Evolutionary conservation across 1,139 yeast genomes (phyloP), one percentile per base, ranked within the genome.

Genomic region (Lodderomyces metapsilosis): DNA sequence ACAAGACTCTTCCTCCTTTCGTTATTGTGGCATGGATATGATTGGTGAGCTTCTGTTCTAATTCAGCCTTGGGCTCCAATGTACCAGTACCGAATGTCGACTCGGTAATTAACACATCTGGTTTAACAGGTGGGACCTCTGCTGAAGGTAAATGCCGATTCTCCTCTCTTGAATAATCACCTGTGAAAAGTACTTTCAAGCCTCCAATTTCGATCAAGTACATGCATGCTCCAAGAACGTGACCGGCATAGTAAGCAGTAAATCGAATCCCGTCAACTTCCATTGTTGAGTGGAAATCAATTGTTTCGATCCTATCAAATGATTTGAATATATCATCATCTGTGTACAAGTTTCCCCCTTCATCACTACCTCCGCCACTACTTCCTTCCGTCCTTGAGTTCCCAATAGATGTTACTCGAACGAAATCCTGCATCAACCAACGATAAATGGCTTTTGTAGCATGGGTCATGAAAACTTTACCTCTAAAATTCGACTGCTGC

Each of bases 161-260:
- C 56, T 88, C 91, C 59, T 91, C 98, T 52, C 98, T 74, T 3
- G 98, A 89, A 56, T 88, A 92, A 61, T 92, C 99, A 40, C 99
- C 99, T 0, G 99, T 92, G 59, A 91, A 92, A 41, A 94, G 64
- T 1, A 89, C 75, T 52, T 88, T 87, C 47, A 92, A 70, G 0
- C 98, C 98, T 7, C 96, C 97, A 54, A 94, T 85, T 61, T 92
- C 99, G 38, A 92, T 79, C 52, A 92, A 83, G 60, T 84, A 92
- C 98, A 92, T 92, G 28, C 98, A 97, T 11, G 98, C 98, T 40
- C 99, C 99, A 39, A 92, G 71, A 15, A 92, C 99, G 73, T 92
- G 99, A 12, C 99, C 99, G 3, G 98, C 99, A 65, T 92, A 98
- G 61, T 85, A 94, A 4, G 98, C 98, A 1, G 98, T 94, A 66